phyloP scores from a whole-genome alignment of 306 rosid genomes.

The Castanea crenata region DNA sequence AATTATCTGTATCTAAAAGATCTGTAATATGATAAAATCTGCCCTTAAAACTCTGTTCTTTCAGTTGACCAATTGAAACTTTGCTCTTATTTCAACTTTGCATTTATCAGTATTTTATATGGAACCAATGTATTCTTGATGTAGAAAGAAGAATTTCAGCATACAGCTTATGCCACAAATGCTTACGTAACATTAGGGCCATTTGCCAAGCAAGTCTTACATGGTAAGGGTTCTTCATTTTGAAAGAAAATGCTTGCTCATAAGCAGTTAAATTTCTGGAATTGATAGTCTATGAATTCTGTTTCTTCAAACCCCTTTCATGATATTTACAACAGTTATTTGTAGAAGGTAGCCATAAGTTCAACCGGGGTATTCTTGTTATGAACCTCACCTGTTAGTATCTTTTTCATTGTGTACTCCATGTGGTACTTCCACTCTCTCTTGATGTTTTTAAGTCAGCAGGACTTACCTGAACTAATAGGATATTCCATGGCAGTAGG shows the following conservation, averaged over 20 bases:
- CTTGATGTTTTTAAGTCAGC: neutral
- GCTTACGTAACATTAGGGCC: slow-evolving; percentile 74
- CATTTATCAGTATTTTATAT: slow-evolving; percentile 18
- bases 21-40: neutral
- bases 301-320: neutral
- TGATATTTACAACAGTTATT: neutral
- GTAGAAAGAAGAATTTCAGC: slow-evolving; percentile 98
- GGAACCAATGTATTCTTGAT: slow-evolving; percentile 25
- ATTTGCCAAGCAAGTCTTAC: slow-evolving; percentile 67
- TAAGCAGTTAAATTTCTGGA: neutral
- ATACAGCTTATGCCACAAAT: slow-evolving; percentile 86
- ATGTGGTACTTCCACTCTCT: neutral
- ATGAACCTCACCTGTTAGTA: neutral
- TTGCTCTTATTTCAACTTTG: slow-evolving; percentile 12
- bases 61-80: neutral
- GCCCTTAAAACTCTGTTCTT: neutral
- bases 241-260: neutral
- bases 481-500: neutral
- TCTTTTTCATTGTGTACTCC: neutral
- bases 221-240: slow-evolving; percentile 46
- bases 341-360: neutral
- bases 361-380: neutral
- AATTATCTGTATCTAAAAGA: neutral
- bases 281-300: neutral
- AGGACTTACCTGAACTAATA: neutral